Conservation (phyloP, 257 asterid species). For the Cruciata laevipes region DNA sequence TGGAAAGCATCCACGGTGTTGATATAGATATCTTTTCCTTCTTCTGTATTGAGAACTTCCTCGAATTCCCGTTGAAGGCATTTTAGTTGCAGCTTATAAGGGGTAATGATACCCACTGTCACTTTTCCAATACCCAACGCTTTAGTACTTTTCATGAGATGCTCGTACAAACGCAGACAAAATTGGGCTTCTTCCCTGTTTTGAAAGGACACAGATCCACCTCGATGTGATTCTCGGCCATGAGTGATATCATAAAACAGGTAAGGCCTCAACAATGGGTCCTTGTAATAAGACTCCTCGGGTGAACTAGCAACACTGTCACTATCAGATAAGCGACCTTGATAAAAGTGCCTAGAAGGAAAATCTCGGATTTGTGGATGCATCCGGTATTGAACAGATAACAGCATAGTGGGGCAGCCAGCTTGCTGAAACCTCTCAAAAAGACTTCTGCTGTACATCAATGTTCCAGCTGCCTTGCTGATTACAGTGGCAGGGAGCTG, state of each 20-base stretch:
- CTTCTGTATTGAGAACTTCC: constrained; percentile 77
- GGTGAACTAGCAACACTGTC: constrained; percentile 72
- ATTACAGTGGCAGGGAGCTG: constrained; percentile 99
- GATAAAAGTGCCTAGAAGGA: constrained; percentile 93
- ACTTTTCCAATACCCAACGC: constrained; percentile 64
- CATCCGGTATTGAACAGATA: constrained; percentile 97
- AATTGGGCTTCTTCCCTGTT: constrained; percentile 91
- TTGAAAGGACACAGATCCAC: constrained; percentile 90
- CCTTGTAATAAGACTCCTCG: constrained; percentile 79
- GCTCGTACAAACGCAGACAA: constrained; percentile 87
- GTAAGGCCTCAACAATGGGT: constrained; percentile 71
- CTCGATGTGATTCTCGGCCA: constrained; percentile 96
- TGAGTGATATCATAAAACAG: constrained; percentile 73
- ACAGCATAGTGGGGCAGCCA: constrained; percentile 96
- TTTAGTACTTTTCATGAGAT: constrained; percentile 67
- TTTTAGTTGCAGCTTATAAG: constrained; percentile 91
- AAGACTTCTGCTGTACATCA: constrained; percentile 93
- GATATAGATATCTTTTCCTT: constrained; percentile 89
- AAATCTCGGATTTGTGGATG: constrained; percentile 94
- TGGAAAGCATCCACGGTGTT: constrained; percentile 99
- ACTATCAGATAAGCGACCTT: constrained; percentile 95
- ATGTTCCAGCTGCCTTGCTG: constrained; percentile 97
- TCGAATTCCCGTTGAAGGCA: constrained; percentile 95
- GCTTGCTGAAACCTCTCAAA: constrained; percentile 98
- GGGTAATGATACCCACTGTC: constrained; percentile 93